Evolutionary conservation across 768 basidiomycete genomes (phyloP).

Genomic region (Holtermanniella nyarrowii): DNA sequence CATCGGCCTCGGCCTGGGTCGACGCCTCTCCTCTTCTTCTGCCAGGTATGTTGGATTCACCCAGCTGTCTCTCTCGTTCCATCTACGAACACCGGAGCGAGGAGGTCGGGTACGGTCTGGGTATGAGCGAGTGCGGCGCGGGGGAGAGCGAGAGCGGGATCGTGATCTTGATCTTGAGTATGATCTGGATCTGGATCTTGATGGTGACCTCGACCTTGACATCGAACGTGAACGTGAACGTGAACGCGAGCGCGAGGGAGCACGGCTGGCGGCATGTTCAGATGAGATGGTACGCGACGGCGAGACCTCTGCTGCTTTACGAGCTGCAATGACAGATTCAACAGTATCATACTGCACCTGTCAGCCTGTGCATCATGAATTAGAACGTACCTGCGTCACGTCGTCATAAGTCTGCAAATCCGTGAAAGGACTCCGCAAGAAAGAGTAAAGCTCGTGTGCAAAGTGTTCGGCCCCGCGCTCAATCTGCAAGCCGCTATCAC

Average conservation of each 20-base stretch:
- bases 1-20: conserved; percentile 18
- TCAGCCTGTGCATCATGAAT: background rate
- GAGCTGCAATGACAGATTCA: background rate
- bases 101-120: conserved; percentile 2
- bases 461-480: conserved; percentile 79
- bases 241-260: conserved; percentile 1
- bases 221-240: conserved; percentile 8
- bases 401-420: conserved; percentile 74
- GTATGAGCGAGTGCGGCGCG: conserved; percentile 3
- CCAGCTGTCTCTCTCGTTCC: conserved; percentile 18
- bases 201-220: background rate
- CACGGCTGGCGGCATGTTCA: conserved; percentile 1
- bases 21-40: conserved; percentile 16
- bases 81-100: conserved; percentile 8
- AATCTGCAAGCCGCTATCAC: conserved; percentile 47
- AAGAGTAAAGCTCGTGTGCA: conserved; percentile 84
- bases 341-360: conserved; percentile 28
- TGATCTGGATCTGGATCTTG: conserved; percentile 11
- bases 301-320: background rate
- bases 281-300: background rate
- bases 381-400: conserved; percentile 57
- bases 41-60: conserved; percentile 19
- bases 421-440: conserved; percentile 75
- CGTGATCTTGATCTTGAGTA: conserved; percentile 4
- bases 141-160: conserved; percentile 4